phyloP scores from a whole-genome alignment of 1,284 basidiomycete species.

The Boletellus deceptivus region DNA sequence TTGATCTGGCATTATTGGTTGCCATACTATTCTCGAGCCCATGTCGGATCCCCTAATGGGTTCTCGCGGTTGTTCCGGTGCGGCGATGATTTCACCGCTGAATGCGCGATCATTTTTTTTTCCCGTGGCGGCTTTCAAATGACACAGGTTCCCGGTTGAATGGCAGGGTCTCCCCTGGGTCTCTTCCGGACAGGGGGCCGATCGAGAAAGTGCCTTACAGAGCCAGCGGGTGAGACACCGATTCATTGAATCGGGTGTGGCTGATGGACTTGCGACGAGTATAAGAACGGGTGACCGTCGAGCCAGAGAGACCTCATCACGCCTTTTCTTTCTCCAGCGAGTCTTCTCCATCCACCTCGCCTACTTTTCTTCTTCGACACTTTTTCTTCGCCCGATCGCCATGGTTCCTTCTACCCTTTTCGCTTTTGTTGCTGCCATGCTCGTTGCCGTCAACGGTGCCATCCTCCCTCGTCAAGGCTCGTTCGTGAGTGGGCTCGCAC shows the following conservation, averaged over 20 bases:
- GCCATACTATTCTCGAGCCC: no score
- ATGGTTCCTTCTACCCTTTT: slow-evolving; percentile 23
- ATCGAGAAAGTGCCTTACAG: no score
- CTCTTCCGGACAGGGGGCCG: background rate
- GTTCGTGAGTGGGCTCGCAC: slow-evolving; percentile 7
- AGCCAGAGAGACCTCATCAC: no score
- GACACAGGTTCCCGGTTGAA: no score
- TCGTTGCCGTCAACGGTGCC: slow-evolving; percentile 13
- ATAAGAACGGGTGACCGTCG: slow-evolving; percentile 16
- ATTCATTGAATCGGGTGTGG: slow-evolving; percentile 1
- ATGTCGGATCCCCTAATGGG: no score
- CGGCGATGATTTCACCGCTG: no score
- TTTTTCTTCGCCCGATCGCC: background rate
- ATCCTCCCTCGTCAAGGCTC: slow-evolving; percentile 17
- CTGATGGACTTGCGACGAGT: slow-evolving; percentile 12
- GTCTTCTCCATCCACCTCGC: background rate
- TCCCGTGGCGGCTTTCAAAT: no score
- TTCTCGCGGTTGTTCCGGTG: no score
- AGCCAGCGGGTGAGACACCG: no score
- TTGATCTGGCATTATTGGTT: no score
- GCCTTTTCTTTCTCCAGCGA: no score
- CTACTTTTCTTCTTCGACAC: background rate
- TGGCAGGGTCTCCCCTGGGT: background rate
- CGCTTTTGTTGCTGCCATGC: slow-evolving; percentile 7
- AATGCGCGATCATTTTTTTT: no score